Percentiles rank a stretch among this genome's conserved stretches.
Evolutionary conservation across 805 yeast genomes (phyloP).

Genomic region (Ogataea paraovalis): DNA sequence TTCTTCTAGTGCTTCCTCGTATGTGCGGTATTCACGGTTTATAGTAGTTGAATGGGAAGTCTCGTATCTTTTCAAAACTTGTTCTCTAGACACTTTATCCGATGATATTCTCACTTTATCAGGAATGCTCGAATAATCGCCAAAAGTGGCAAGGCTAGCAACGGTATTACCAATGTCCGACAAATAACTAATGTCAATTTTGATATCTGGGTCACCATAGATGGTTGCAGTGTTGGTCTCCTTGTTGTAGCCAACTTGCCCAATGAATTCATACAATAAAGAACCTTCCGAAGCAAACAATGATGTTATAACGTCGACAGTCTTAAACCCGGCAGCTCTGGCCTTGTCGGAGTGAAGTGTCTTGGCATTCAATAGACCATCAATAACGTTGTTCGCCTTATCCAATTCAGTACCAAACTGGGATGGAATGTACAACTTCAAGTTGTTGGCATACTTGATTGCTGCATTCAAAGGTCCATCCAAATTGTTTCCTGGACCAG

Average conservation of each 20-base stretch:
- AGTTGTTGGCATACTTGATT: constrained; percentile 27
- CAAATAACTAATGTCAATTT: too few species aligned
- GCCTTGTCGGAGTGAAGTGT: too few species aligned
- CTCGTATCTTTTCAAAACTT: constrained; percentile 39
- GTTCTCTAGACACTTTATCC: constrained; percentile 35
- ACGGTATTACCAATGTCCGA: constrained; percentile 42
- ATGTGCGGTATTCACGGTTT: too few species aligned
- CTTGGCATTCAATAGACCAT: too few species aligned
- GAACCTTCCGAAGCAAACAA: too few species aligned
- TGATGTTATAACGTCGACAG: too few species aligned
- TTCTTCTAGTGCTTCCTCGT: too few species aligned
- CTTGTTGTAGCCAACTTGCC: too few species aligned
- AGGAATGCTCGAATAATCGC: constrained; percentile 37
- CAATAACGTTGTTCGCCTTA: constrained; percentile 12
- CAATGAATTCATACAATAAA: too few species aligned
- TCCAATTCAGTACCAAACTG: constrained; percentile 54
- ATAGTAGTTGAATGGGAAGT: constrained; percentile 24
- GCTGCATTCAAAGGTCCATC: constrained; percentile 39
- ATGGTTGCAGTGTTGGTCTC: too few species aligned
- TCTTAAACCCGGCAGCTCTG: too few species aligned
- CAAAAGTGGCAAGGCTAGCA: constrained; percentile 36
- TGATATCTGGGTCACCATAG: too few species aligned
- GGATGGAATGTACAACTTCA: constrained; percentile 54
- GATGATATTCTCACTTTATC: constrained; percentile 41
- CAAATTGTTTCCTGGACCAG: constrained; percentile 25